These are phyloP conservation scores for Cylindrodendrum hubeiense DNA, from an alignment of 2,329 filamentous ascomycete genomes.

Conservation along the genomic window DNA sequence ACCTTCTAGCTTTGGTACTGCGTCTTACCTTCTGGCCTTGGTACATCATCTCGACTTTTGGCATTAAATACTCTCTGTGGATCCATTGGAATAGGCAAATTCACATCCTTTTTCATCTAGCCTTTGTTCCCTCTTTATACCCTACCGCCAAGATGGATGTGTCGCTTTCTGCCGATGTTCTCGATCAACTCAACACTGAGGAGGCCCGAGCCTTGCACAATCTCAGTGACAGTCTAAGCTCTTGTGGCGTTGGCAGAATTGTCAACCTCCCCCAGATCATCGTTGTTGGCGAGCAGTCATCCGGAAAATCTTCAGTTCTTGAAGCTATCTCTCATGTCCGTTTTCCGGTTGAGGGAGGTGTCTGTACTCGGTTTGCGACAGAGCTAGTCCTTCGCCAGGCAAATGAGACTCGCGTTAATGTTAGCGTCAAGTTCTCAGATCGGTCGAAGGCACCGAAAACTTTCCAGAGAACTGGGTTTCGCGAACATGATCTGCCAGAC, in stretches of 20 bases:
- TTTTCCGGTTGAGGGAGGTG: conserved; percentile 66
- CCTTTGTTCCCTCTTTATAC: background rate
- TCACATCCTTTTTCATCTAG: background rate
- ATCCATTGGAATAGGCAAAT: background rate
- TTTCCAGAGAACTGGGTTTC: conserved; percentile 51
- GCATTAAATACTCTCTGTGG: background rate
- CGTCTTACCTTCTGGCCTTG: too few relatives aligned
- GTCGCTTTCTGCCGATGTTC: conserved; percentile 22
- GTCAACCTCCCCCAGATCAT: background rate
- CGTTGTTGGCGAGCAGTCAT: background rate
- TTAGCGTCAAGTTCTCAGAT: conserved; percentile 56
- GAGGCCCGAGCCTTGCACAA: conserved; percentile 52
- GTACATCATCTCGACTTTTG: background rate
- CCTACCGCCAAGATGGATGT: conserved; percentile 28
- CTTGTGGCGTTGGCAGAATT: background rate
- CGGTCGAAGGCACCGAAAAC: conserved; percentile 35
- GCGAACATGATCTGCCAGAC: conserved; percentile 54
- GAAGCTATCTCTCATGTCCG: conserved; percentile 73
- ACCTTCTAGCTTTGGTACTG: too few relatives aligned
- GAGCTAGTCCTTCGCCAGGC: conserved; percentile 66
- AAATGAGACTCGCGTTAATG: conserved; percentile 50
- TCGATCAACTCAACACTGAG: conserved; percentile 53
- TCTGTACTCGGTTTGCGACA: conserved; percentile 73
- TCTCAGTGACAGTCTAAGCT: background rate
- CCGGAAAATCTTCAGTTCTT: conserved; percentile 47